These are phyloP conservation scores for Wickerhamiella azyma DNA, from an alignment of 805 yeast genomes.

Conservation along the genomic window DNA sequence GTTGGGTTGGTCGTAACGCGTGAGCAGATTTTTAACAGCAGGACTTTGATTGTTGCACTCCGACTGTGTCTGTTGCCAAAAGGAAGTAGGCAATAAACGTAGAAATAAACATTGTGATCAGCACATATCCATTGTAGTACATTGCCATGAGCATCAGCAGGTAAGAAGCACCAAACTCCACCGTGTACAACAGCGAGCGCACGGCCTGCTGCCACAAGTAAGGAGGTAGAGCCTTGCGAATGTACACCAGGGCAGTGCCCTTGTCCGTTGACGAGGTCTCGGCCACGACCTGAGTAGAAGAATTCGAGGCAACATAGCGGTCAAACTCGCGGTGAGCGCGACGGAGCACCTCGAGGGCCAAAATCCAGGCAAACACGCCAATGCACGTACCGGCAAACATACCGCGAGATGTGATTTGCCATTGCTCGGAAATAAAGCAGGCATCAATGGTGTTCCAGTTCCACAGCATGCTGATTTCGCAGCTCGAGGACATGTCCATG, in stretches of 20 bases:
- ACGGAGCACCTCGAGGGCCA: conserved; percentile 44
- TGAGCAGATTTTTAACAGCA: conserved; percentile 12
- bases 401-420: conserved; percentile 48
- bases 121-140: conserved; percentile 61
- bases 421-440: conserved; percentile 47
- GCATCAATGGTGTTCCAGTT: conserved; percentile 58
- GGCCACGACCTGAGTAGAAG: not conserved
- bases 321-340: conserved; percentile 37
- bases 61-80: conserved; percentile 36
- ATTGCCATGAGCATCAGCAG: conserved; percentile 58
- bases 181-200: conserved; percentile 36
- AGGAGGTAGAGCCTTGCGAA: conserved; percentile 5
- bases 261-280: not conserved
- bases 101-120: conserved; percentile 49
- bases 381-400: conserved; percentile 64
- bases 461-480: conserved; percentile 45
- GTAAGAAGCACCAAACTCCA: conserved; percentile 53
- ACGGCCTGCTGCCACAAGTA: conserved; percentile 37
- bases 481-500: conserved; percentile 16
- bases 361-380: conserved; percentile 47
- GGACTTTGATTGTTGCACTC: conserved; percentile 9
- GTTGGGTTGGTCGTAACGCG: not conserved
- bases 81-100: conserved; percentile 45
- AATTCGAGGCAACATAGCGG: conserved; percentile 18
- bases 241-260: not conserved